Base-by-base conservation (phyloP, 345 rosid species). In the Brassica rapa region DNA sequence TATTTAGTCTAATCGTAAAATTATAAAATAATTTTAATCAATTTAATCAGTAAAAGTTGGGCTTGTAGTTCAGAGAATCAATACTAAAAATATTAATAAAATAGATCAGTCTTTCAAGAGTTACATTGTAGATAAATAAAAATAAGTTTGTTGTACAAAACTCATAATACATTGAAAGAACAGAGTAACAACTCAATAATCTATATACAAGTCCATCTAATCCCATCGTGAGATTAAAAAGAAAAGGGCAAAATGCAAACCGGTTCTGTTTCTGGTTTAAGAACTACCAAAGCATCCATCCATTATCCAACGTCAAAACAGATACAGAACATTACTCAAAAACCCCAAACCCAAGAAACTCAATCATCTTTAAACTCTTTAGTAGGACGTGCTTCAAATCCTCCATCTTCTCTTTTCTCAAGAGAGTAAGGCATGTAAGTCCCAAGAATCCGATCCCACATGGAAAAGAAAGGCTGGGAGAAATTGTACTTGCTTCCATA, bases 371-470 rank as follows among this genome's bases (percentile, higher is more conserved):
- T 90, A 67, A 29, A 78, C n/a, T 84, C 94, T 84, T 81, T 88
- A 2, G 81, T 75, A 0, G 92, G 87, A 8, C 84, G 84, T 0
- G 93, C 89, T 85, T 92, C 95, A 14, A 92, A 84, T 9, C 95
- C 97, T 4, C 97, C 97, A 10, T 81, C 93, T 46, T 66, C 82
- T 73, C 90, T 86, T 82, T 84, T 88, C 89, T 89, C 93, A 33
- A 92, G 89, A 0, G 91, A 76, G 75, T 90, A 92, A 5, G 97
- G 91, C 97, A 92, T 92, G 30, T 92, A 87, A n/a, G 97, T 92
- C 43, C 97, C 93, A 0, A 92, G 88, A 77, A 92, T 87, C 84
- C 85, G 80, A 77, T 92, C 97, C 97, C 97, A 90, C 84, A 84
- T 75, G 46, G 87, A 84, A 19, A 92, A 92, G 86, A 90, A 92